Conservation (phyloP, 1,139 yeast genomes). For the Magnusiomyces tetraspermus region DNA sequence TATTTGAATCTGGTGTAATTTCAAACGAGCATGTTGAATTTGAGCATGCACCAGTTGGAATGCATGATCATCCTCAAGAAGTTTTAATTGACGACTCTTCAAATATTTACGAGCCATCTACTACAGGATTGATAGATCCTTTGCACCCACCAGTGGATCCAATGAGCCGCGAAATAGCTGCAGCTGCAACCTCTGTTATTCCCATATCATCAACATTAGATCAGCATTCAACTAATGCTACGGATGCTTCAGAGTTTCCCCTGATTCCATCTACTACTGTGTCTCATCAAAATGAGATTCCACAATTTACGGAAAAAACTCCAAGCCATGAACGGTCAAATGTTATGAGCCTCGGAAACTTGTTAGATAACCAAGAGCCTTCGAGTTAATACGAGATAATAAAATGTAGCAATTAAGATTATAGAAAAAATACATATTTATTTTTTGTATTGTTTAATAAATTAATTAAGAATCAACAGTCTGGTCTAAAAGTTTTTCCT, state of each 20-base stretch:
- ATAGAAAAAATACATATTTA: not conserved
- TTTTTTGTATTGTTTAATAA: not conserved
- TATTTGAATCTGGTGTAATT: not conserved
- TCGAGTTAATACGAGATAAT: not conserved
- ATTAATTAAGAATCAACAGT: not conserved
- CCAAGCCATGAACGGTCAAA: not conserved
- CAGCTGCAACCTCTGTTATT: not conserved
- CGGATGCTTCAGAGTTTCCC: not conserved
- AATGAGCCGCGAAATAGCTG: not conserved
- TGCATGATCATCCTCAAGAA: not conserved
- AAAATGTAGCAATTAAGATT: not conserved
- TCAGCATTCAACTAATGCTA: not conserved
- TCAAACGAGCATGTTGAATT: not conserved
- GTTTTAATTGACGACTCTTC: not conserved
- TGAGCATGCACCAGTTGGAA: not conserved
- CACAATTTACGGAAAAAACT: not conserved
- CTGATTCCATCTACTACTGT: not conserved
- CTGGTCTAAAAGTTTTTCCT: not conserved
- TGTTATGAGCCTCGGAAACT: conserved; percentile 5
- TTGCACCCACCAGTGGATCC: not conserved
- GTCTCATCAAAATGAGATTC: not conserved
- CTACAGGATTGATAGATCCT: not conserved
- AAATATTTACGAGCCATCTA: not conserved
- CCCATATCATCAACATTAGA: not conserved
- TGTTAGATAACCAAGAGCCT: not conserved